Conservation (phyloP, 2,329 filamentous ascomycete genomes). For the Pseudogymnoascus sp. region DNA sequence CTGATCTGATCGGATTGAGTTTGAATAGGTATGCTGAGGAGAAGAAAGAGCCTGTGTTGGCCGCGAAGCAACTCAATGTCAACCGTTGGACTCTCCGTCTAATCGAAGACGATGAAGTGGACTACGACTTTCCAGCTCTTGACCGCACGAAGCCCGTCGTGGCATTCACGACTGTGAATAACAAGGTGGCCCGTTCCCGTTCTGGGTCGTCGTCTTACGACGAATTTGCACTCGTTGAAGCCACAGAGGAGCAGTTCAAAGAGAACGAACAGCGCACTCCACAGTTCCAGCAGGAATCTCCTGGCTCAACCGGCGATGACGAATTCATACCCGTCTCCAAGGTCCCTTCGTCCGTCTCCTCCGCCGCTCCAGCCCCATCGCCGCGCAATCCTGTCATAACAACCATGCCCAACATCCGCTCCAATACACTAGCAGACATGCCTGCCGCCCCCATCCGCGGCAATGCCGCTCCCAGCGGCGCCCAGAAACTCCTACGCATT, state of each 20-base stretch:
- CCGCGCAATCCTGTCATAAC: conserved; percentile 53
- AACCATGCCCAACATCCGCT: conserved; percentile 46
- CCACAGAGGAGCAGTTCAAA: conserved; percentile 58
- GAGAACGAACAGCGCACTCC: conserved; percentile 65
- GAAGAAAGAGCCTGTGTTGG: conserved; percentile 60
- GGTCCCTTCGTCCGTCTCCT: conserved; percentile 32
- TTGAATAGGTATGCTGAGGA: conserved; percentile 74
- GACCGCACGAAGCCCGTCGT: conserved; percentile 67
- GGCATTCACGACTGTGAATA: conserved; percentile 68
- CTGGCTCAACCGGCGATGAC: conserved; percentile 34
- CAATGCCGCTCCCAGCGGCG: conserved; percentile 45
- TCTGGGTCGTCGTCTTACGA: conserved; percentile 72
- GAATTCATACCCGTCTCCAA: conserved; percentile 33
- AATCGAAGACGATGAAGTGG: conserved; percentile 77
- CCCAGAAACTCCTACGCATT: conserved; percentile 63
- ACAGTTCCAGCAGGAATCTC: conserved; percentile 52
- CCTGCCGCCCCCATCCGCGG: conserved; percentile 36
- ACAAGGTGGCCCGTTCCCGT: conserved; percentile 52
- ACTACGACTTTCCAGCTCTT: conserved; percentile 76
- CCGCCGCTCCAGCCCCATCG: conserved; percentile 36
- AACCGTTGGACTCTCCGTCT: conserved; percentile 79
- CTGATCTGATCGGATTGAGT: conserved; percentile 74
- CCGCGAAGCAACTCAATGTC: conserved; percentile 61
- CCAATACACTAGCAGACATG: conserved; percentile 49
- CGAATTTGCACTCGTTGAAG: conserved; percentile 73